Evolutionary conservation across 768 basidiomycete genomes (phyloP), one percentile per base, ranked within the genome.

Genomic region (Pholiota conissans): DNA sequence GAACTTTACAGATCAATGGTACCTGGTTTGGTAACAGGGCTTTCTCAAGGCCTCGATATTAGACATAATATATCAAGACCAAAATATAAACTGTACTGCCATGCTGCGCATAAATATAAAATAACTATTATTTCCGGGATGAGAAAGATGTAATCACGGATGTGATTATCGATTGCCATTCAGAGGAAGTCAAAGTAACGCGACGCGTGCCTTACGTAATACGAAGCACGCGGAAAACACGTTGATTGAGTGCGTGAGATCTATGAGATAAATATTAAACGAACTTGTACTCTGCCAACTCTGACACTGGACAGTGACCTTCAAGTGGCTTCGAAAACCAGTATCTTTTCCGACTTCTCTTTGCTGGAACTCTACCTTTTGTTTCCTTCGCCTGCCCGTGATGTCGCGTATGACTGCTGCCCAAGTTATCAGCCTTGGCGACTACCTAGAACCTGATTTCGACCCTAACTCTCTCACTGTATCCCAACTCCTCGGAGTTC

Each of bases 331-430:
- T 32, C 30, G 30, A n/a, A n/a, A n/a, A n/a, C n/a, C n/a, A n/a
- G n/a, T n/a, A n/a, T n/a, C n/a, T n/a, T n/a, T n/a, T n/a, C n/a
- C n/a, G n/a, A n/a, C n/a, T n/a, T n/a, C n/a, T n/a, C n/a, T n/a
- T n/a, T n/a, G n/a, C n/a, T n/a, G n/a, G n/a, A n/a, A 45, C 46
- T 59, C 39, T 27, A 13, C 32, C 34, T 27, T 10, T 13, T 37
- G 49, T 55, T 52, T 18, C 29, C 49, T 40, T 56, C 60, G 48
- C 22, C 20, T 29, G n/a, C 30, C 26, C 49, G 20, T 63, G 68
- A 91, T 91, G 90, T 90, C 90, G 66, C 83, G 85, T 61, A 72
- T 91, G 61, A 91, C 90, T n/a, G 78, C 91, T 27, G 80, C 89
- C 2, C 86, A 94, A 71, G 76, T 94, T 53, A 87, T 94, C 64